Conservation (phyloP, 495 filamentous ascomycete species). For the Neurospora sp. region DNA sequence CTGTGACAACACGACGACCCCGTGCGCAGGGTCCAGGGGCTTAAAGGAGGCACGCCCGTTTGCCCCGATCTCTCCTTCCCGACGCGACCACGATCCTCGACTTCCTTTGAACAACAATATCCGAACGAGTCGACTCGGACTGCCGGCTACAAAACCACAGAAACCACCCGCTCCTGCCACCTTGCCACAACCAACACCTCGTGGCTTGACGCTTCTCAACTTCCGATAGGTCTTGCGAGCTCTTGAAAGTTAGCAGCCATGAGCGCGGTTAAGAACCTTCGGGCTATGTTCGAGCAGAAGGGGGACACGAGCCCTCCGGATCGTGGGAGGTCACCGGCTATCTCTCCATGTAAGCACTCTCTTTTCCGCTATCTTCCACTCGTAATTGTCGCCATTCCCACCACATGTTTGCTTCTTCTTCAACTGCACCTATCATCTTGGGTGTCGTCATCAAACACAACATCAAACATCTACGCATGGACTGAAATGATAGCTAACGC, state of each 20-base stretch:
- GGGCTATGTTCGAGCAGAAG: conserved; percentile 81
- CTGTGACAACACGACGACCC: background rate
- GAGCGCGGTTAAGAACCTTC: conserved; percentile 54
- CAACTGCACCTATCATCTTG: background rate
- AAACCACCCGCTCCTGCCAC: background rate
- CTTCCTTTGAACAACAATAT: background rate
- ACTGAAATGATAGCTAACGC: conserved; percentile 4
- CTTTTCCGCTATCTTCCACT: background rate
- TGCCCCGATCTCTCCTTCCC: background rate
- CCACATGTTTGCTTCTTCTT: background rate
- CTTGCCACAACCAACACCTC: background rate
- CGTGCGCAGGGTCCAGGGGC: background rate
- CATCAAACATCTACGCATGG: background rate
- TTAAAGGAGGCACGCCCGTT: background rate
- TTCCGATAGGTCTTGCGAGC: background rate
- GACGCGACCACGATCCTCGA: background rate
- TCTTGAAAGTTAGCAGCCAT: conserved; percentile 22
- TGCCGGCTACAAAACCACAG: background rate
- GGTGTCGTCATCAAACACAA: background rate
- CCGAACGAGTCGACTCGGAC: background rate
- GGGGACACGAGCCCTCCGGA: conserved; percentile 54
- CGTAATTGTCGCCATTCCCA: background rate
- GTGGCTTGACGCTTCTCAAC: background rate
- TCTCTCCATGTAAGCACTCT: conserved; percentile 18
- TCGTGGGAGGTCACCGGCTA: conserved; percentile 62